These are phyloP conservation scores for Nemania sp. DNA, from an alignment of 2,329 filamentous ascomycete genomes.

Conservation along the genomic window DNA sequence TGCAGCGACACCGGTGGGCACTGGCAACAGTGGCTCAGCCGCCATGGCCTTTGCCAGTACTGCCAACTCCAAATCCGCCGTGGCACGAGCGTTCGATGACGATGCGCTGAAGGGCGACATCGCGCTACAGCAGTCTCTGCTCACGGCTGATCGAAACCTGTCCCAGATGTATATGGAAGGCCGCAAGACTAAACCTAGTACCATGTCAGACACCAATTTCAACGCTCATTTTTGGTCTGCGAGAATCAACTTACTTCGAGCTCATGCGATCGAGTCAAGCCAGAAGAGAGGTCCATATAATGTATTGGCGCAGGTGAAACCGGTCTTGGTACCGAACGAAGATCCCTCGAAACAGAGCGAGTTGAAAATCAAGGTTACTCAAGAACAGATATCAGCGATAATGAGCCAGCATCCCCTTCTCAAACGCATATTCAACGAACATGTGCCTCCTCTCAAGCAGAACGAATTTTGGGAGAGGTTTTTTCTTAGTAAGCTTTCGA, in stretches of 20 bases:
- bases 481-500: conserved; percentile 87
- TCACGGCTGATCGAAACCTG: conserved; percentile 76
- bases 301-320: conserved; percentile 86
- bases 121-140: conserved; percentile 82
- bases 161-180: conserved; percentile 87
- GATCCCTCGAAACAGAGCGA: conserved; percentile 53
- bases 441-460: conserved; percentile 79
- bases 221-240: conserved; percentile 95
- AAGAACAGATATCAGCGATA: conserved; percentile 91
- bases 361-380: conserved; percentile 79
- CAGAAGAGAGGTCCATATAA: conserved; percentile 93
- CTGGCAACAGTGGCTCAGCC: conserved; percentile 56
- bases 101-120: conserved; percentile 75
- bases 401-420: conserved; percentile 92
- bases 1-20: conserved; percentile 33
- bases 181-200: conserved; percentile 78
- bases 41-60: conserved; percentile 80
- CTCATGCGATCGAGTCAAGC: conserved; percentile 84
- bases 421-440: conserved; percentile 88
- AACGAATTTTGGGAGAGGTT: conserved; percentile 91
- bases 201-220: conserved; percentile 78
- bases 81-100: conserved; percentile 78
- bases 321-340: conserved; percentile 61
- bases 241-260: conserved; percentile 79
- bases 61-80: conserved; percentile 56